Base-by-base conservation (phyloP, 2,329 filamentous ascomycete genomes). In the Diatrype stigma region DNA sequence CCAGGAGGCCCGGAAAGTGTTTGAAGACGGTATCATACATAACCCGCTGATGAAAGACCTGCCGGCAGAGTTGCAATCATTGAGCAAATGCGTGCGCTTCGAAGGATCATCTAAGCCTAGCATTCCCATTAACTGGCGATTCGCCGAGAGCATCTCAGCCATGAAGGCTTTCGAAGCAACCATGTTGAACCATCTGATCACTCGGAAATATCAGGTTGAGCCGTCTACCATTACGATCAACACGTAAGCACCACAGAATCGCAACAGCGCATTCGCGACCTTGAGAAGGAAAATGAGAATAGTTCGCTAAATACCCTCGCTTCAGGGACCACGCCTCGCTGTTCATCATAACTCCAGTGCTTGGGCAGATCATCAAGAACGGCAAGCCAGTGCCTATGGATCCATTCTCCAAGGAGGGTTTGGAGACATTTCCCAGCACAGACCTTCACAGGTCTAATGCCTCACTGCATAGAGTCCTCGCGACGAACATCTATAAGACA, bases 51-150 rank as follows among this genome's bases (percentile, higher is more conserved):
- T 76, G 26, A 63, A 67, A 17, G 58, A 62, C 17, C 53, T 74
- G 2, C 74, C 71, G 1, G 26, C 50, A 22, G 70, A 70, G 11
- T 63, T 70, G 40, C 51, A 63, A 47, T 62, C 68, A 57, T 67
- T 67, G 46, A 67, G 63, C 7, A 63, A 59, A 22, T 54, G 52
- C 14, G 67, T 77, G 40, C 62, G 56, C 0, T 79, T 78, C 50
- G 67, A 70, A 22, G 78, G 78, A 3, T 65, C 58, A 16, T 58
- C 67, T 22, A 60, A 62, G 26, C 77, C 77, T 0, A 73, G 66
- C 42, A 70, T 81, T 10, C 76, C 78, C 0, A 76, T 82, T 60
- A 80, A 78, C 47, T 82, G 79, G 78, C 69, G 78, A 2, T 78
- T 80, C 47, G 77, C 78, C 2, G 79, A 81, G 59, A 78, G 75